Conservation (phyloP, 2,329 filamentous ascomycete genomes). For the Fusarium subglutinans region DNA sequence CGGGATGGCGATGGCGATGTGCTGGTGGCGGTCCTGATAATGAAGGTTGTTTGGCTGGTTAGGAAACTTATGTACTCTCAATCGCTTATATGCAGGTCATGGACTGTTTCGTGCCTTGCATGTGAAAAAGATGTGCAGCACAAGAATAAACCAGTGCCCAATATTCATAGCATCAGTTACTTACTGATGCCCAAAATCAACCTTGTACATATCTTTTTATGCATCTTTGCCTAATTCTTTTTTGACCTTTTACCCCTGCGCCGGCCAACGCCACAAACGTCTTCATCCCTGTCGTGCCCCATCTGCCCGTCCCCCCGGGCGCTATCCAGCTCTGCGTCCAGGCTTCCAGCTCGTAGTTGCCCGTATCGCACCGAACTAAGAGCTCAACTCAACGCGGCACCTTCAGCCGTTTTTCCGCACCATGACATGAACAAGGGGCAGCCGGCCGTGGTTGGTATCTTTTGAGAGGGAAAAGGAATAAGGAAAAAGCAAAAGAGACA, state of each 20-base stretch:
- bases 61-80: neutral
- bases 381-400: constrained; percentile 34
- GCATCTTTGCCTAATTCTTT: constrained; percentile 6
- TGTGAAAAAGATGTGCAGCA: neutral
- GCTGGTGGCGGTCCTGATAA: neutral
- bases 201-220: constrained; percentile 9
- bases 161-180: neutral
- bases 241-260: constrained; percentile 14
- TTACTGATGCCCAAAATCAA: neutral
- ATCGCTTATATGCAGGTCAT: neutral
- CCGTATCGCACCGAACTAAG: constrained; percentile 1
- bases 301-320: neutral
- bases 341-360: constrained; percentile 8
- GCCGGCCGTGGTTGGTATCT: constrained; percentile 1
- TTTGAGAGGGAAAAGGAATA: neutral
- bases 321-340: constrained; percentile 7
- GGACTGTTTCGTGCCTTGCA: neutral
- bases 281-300: constrained; percentile 6
- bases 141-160: neutral
- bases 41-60: neutral
- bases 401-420: constrained; percentile 31
- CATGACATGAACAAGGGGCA: constrained; percentile 12
- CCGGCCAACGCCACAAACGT: constrained; percentile 32
- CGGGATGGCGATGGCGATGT: constrained; percentile 8
- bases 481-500: neutral